phyloP scores from a whole-genome alignment of 768 basidiomycete species.

The Artomyces pyxidatus region DNA sequence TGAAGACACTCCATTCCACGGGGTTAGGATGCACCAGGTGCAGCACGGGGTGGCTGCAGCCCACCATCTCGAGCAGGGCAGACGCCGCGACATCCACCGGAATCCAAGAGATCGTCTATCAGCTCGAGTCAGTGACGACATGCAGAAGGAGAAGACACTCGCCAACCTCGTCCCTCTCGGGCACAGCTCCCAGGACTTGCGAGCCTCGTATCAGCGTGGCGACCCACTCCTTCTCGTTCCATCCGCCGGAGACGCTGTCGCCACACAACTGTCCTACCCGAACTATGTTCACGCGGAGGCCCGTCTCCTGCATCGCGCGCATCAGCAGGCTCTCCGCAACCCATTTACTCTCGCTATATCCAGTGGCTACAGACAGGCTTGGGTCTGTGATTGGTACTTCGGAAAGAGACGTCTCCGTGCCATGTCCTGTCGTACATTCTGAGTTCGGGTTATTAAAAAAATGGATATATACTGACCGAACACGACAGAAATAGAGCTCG shows the following conservation, averaged over 20 bases:
- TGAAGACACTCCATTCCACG: neutral
- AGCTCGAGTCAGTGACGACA: neutral
- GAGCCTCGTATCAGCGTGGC: constrained; percentile 4
- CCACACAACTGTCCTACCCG: constrained; percentile 13
- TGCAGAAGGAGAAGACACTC: neutral
- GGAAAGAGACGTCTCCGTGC: neutral
- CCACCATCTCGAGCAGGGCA: constrained; percentile 1
- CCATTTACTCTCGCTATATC: constrained; percentile 15
- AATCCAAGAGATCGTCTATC: constrained; percentile 11
- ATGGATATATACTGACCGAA: neutral
- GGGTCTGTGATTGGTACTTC: neutral
- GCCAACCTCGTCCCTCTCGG: neutral
- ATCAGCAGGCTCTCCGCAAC: constrained; percentile 17
- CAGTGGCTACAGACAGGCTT: neutral
- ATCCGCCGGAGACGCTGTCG: neutral
- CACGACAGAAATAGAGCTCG: neutral
- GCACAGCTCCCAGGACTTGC: neutral
- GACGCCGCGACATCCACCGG: constrained; percentile 7
- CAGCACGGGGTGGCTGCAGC: neutral
- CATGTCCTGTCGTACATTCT: neutral
- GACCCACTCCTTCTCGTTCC: constrained; percentile 12
- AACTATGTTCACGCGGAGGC: constrained; percentile 6
- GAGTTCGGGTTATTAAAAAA: neutral
- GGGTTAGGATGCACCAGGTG: constrained; percentile 10
- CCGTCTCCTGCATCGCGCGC: neutral